Evolutionary conservation across 2,329 filamentous ascomycete genomes (phyloP), one percentile per base, ranked within the genome.

Genomic region (Penicillium sp.): DNA sequence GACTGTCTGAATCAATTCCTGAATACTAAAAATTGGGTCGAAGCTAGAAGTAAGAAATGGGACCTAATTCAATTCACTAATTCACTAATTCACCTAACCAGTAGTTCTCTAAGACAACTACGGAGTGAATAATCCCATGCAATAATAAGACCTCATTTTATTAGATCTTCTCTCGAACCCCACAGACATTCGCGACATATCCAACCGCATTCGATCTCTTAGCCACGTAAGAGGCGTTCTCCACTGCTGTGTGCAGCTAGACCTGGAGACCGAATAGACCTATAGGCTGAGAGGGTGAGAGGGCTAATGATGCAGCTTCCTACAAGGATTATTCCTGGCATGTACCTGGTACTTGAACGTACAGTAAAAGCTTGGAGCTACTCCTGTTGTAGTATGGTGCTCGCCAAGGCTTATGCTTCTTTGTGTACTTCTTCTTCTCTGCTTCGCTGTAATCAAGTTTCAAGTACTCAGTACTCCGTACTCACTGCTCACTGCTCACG

Each of bases 201-300:
- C 50, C 29, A 51, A 55, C 48, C 29, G 45, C 45, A 54, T 55
- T 42, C 57, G 42, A 43, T 18, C 24, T 39, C n/a, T 27, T 10
- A 41, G 56, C 53, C 62, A 59, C 59, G 59, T 63, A 58, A 59
- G 59, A 63, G 59, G 59, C 59, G 48, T 54, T n/a, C 54, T 56
- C 57, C 55, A 60, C 58, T 29, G 31, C 34, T 11, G 34, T 36
- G 34, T 36, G 34, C 34, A 40, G 46, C 38, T 44, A 40, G 45
- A 29, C 7, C 10, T 9, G 39, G 18, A 18, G 18, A 18, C 18
- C 18, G 2, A 18, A 50, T 54, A 50, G 43, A 41, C 39, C 49
- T 46, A 27, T 27, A 27, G 8, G 24, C 24, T 27, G 24, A 27
- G 5, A 27, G 5, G 24, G 24, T 6, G 24, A 27, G 24, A 27